phyloP scores from a whole-genome alignment of 225 moss, liverwort and hornwort species.

The Pseudoscleropodium purum region DNA sequence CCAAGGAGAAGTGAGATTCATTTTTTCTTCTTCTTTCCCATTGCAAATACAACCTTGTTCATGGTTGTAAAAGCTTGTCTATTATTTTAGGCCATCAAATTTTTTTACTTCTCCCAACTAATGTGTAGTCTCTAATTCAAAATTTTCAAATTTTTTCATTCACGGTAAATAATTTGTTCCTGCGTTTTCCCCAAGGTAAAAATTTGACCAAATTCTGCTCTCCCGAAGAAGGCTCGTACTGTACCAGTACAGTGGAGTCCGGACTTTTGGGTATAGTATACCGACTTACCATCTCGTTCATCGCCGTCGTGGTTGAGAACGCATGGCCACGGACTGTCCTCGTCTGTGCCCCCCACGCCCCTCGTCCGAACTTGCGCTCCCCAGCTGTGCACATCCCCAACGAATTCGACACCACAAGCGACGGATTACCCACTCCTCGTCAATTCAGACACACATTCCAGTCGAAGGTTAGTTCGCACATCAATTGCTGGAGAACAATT shows the following conservation, averaged over 20 bases:
- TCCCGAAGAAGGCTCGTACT: background rate
- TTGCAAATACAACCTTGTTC: background rate
- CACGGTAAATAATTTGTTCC: background rate
- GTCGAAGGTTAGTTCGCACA: background rate
- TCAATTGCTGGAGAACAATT: background rate
- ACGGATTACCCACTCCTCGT: background rate
- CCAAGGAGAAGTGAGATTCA: background rate
- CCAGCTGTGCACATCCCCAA: background rate
- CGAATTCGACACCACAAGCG: background rate
- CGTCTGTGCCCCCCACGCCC: background rate
- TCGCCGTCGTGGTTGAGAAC: background rate
- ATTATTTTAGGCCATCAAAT: background rate
- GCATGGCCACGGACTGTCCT: slow-evolving; percentile 1
- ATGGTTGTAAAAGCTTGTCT: background rate
- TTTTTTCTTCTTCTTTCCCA: background rate
- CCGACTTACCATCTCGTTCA: background rate
- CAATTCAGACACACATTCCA: background rate
- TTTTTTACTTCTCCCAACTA: background rate
- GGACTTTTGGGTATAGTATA: background rate
- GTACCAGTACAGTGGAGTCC: background rate
- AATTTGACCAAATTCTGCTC: background rate
- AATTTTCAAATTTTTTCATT: background rate
- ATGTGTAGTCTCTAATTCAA: background rate
- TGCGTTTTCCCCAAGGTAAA: background rate
- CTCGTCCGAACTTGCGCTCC: background rate